phyloP scores from a whole-genome alignment of 352 stramenopile species.

The Thalassiosira mediterranea region DNA sequence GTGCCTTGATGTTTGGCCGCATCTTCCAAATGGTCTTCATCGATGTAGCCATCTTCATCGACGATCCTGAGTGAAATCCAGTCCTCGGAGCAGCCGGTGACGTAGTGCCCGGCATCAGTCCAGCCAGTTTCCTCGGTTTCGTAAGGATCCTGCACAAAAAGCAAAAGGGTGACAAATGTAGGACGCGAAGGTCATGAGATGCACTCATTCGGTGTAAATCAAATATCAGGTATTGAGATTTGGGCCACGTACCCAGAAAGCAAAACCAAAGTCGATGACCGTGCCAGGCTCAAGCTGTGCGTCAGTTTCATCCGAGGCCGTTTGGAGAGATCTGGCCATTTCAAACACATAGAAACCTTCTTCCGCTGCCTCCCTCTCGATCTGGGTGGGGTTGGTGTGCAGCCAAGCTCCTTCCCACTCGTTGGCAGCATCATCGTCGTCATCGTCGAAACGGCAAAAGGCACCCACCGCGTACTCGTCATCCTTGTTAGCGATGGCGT shows the following conservation, averaged over 20 bases:
- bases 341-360: conserved; percentile 49
- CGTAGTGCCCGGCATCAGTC: conserved; percentile 38
- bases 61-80: conserved; percentile 42
- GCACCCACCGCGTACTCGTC: conserved; percentile 45
- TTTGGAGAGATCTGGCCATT: conserved; percentile 39
- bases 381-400: conserved; percentile 10
- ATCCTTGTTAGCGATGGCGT: conserved; percentile 37
- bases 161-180: too few relatives aligned
- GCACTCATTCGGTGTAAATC: background rate
- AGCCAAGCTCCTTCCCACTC: conserved; percentile 51
- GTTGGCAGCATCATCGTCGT: conserved; percentile 32
- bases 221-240: background rate
- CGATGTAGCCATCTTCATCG: conserved; percentile 12
- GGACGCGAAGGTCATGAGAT: background rate
- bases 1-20: background rate
- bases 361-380: background rate
- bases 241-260: conserved; percentile 36
- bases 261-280: conserved; percentile 33
- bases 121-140: conserved; percentile 28
- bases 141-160: conserved; percentile 28
- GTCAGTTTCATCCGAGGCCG: conserved; percentile 31
- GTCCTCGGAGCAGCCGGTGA: conserved; percentile 38
- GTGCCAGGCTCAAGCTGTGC: conserved; percentile 32
- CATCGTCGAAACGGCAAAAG: conserved; percentile 43
- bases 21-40: background rate